These are phyloP conservation scores for Penicillium riverlandense DNA, from an alignment of 495 filamentous ascomycete genomes.

Conservation along the genomic window DNA sequence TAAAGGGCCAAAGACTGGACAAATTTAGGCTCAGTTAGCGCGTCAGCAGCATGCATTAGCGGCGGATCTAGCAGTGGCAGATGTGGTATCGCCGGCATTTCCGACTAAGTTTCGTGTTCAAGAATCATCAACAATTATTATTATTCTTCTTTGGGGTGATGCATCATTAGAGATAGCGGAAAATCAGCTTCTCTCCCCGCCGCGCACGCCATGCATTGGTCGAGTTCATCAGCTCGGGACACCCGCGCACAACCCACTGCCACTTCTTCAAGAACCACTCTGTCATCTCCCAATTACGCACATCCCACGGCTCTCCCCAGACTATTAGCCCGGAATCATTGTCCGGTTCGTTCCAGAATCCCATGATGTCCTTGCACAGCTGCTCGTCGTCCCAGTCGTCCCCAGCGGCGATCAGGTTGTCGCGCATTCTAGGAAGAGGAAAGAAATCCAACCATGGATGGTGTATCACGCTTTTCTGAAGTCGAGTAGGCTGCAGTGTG, in stretches of 20 bases:
- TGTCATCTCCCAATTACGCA: constrained; percentile 42
- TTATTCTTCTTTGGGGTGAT: no score
- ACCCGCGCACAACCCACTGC: constrained; percentile 45
- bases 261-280: constrained; percentile 44
- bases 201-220: constrained; percentile 44
- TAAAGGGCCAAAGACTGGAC: no score
- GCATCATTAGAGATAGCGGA: constrained; percentile 27
- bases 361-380: constrained; percentile 40
- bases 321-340: constrained; percentile 36
- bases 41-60: constrained; percentile 17
- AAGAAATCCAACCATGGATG: constrained; percentile 50
- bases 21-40: background rate
- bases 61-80: background rate
- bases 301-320: constrained; percentile 45
- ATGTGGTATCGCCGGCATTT: background rate
- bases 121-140: background rate
- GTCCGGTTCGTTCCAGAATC: constrained; percentile 29
- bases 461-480: constrained; percentile 36
- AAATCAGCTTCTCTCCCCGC: constrained; percentile 41
- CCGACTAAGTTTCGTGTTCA: background rate
- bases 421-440: constrained; percentile 40
- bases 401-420: constrained; percentile 39
- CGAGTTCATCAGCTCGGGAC: constrained; percentile 35
- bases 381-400: constrained; percentile 37
- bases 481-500: constrained; percentile 35